phyloP scores from a whole-genome alignment of 495 filamentous ascomycete genomes.

The Aspergillus baeticus region DNA sequence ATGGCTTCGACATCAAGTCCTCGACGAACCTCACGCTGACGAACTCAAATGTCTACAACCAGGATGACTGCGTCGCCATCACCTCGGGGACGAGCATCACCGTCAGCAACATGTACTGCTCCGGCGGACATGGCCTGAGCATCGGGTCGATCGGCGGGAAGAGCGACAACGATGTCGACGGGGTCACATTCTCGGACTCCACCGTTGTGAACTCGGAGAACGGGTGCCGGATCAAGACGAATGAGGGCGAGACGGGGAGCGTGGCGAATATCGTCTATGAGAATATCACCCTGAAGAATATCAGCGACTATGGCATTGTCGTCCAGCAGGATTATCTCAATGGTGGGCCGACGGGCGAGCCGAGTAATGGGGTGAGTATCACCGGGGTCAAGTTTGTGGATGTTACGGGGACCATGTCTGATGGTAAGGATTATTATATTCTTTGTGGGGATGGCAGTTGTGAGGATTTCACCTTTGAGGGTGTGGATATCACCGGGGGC shows the following conservation, averaged over 20 bases:
- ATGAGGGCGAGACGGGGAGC: conserved; percentile 39
- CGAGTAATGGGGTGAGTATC: conserved; percentile 45
- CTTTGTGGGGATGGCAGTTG: conserved; percentile 49
- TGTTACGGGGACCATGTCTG: conserved; percentile 40
- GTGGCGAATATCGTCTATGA: conserved; percentile 42
- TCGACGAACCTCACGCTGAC: conserved; percentile 30
- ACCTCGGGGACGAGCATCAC: conserved; percentile 37
- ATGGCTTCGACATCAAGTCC: conserved; percentile 39
- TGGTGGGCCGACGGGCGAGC: conserved; percentile 43
- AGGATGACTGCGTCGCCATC: conserved; percentile 48
- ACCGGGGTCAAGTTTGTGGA: conserved; percentile 36
- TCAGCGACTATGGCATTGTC: conserved; percentile 47
- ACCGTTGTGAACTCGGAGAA: conserved; percentile 32
- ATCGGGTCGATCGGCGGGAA: conserved; percentile 51
- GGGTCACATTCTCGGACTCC: conserved; percentile 37
- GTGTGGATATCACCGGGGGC: conserved; percentile 40
- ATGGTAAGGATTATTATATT: conserved; percentile 44
- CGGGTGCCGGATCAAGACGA: conserved; percentile 48
- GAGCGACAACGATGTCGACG: conserved; percentile 46
- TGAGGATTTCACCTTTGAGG: conserved; percentile 39
- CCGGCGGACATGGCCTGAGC: conserved; percentile 46
- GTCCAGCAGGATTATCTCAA: conserved; percentile 52
- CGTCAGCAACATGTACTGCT: conserved; percentile 27
- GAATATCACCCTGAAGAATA: conserved; percentile 40
- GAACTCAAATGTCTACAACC: conserved; percentile 36